These are phyloP conservation scores for Raphanus sativus DNA, from an alignment of 345 rosid genomes.

Conservation along the genomic window DNA sequence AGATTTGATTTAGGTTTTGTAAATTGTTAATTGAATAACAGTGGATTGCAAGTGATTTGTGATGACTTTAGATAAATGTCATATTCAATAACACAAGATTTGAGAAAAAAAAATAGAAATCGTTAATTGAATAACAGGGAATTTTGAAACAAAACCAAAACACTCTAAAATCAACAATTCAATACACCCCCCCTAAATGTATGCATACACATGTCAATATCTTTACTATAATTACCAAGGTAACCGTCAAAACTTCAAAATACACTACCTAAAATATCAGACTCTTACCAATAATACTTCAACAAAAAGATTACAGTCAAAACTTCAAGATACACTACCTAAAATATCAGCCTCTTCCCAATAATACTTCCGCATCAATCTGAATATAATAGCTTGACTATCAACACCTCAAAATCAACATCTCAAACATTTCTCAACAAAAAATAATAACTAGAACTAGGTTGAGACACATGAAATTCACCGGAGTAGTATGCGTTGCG, in stretches of 20 bases:
- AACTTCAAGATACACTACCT: neutral
- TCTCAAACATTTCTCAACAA: neutral
- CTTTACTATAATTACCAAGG: neutral
- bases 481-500: neutral
- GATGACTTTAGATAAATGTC: no score
- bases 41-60: no score
- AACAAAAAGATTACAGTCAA: neutral
- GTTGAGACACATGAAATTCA: conserved; percentile 4
- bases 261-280: no score
- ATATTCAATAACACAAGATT: no score
- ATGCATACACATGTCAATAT: neutral
- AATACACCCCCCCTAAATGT: no score
- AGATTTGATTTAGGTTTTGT: no score
- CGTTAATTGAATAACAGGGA: no score
- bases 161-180: no score
- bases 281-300: no score
- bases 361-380: neutral
- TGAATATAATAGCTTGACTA: neutral
- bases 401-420: conserved; percentile 2
- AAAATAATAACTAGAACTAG: neutral
- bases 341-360: neutral
- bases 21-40: no score
- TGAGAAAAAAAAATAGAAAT: no score
- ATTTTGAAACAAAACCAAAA: no score
- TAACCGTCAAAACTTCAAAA: neutral